Conservation (phyloP, 2,329 filamentous ascomycete species). For the Blastomyces silverae region DNA sequence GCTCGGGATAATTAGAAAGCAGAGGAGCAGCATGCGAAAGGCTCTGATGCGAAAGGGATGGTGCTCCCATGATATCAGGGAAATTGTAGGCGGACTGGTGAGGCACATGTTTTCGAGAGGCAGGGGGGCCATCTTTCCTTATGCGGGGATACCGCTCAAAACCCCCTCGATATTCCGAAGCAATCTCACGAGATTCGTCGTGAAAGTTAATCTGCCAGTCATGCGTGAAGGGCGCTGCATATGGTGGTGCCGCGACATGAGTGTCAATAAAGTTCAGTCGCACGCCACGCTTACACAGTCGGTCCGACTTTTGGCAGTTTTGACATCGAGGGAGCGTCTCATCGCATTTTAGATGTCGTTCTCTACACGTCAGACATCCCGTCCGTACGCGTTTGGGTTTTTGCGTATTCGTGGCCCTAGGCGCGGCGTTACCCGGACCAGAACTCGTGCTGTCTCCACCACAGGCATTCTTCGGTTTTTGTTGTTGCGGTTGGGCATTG, state of each 20-base stretch:
- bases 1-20: slow-evolving; percentile 42
- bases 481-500: slow-evolving; percentile 15
- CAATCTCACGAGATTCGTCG: slow-evolving; percentile 84
- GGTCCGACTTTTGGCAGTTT: slow-evolving; percentile 83
- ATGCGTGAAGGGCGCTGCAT: slow-evolving; percentile 50
- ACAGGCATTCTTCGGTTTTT: slow-evolving; percentile 10
- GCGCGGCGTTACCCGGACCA: neutral
- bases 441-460: slow-evolving; percentile 8
- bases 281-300: slow-evolving; percentile 77
- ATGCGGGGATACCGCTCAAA: slow-evolving; percentile 61
- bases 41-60: slow-evolving; percentile 42
- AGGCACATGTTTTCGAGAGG: slow-evolving; percentile 12
- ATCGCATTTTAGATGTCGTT: slow-evolving; percentile 87
- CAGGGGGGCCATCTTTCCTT: slow-evolving; percentile 33
- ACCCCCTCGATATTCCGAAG: slow-evolving; percentile 81
- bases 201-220: slow-evolving; percentile 72
- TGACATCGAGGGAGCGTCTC: slow-evolving; percentile 60
- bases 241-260: slow-evolving; percentile 61
- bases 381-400: slow-evolving; percentile 85
- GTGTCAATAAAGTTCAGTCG: slow-evolving; percentile 88
- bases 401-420: slow-evolving; percentile 11
- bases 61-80: slow-evolving; percentile 28
- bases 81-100: slow-evolving; percentile 26
- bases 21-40: slow-evolving; percentile 49
- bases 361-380: slow-evolving; percentile 82